Percentiles rank a stretch among this genome's conserved stretches.
These are phyloP conservation scores for Trypanosomatidae sp. DNA, from an alignment of 208 protist genomes.

Conservation along the genomic window DNA sequence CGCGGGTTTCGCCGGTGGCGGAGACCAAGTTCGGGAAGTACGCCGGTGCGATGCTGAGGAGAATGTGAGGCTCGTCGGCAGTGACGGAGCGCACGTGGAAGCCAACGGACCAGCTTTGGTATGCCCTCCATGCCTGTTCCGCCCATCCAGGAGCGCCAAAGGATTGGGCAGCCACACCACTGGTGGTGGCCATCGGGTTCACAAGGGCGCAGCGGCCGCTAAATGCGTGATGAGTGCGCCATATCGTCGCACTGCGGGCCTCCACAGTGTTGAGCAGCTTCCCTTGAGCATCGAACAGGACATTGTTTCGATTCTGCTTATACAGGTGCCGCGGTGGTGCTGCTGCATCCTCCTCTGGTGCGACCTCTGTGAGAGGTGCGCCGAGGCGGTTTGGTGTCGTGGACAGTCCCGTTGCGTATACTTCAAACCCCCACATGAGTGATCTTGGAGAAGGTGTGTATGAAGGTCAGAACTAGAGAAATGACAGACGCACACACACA, in stretches of 20 bases:
- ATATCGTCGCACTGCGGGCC: constrained; percentile 35
- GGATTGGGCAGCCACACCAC: neutral
- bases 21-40: constrained; percentile 44
- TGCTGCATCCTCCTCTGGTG: neutral
- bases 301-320: constrained; percentile 34
- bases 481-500: neutral
- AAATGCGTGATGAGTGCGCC: constrained; percentile 79
- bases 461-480: neutral
- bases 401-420: constrained; percentile 34
- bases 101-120: constrained; percentile 46
- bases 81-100: constrained; percentile 42
- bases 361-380: neutral
- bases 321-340: constrained; percentile 23
- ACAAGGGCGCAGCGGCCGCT: constrained; percentile 57
- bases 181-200: neutral
- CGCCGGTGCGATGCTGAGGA: constrained; percentile 71
- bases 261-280: constrained; percentile 30
- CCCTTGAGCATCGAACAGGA: constrained; percentile 31
- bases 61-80: constrained; percentile 48
- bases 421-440: constrained; percentile 49
- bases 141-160: constrained; percentile 8
- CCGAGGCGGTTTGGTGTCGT: neutral
- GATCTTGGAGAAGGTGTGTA: neutral
- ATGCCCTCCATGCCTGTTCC: constrained; percentile 25
- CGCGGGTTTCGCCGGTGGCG: constrained; percentile 10